Percentiles rank a stretch among this genome's conserved stretches.
phyloP scores from a whole-genome alignment of 2,329 filamentous ascomycete species.

The Ascochyta koolunga region DNA sequence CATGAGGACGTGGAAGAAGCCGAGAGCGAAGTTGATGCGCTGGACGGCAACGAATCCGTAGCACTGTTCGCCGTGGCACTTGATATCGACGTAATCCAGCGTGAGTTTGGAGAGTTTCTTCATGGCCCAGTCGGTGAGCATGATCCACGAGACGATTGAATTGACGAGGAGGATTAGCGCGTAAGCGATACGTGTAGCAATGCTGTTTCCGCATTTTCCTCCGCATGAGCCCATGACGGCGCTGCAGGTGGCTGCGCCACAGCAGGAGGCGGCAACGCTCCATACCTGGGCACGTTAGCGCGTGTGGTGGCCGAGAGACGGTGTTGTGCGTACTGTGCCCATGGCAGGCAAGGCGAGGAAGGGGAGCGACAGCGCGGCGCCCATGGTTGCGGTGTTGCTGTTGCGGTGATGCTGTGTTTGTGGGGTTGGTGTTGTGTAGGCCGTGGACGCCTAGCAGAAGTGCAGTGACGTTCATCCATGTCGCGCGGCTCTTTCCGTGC shows the following conservation, averaged over 20 bases:
- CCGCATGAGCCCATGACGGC: constrained; percentile 95
- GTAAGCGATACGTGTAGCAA: constrained; percentile 96
- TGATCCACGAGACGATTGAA: constrained; percentile 96
- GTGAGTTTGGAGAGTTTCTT: constrained; percentile 92
- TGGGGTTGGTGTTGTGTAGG: constrained; percentile 9
- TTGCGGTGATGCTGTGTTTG: constrained; percentile 15
- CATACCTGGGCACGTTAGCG: constrained; percentile 62
- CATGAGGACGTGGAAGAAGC: constrained; percentile 88
- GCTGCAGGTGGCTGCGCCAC: constrained; percentile 94
- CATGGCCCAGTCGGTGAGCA: constrained; percentile 98
- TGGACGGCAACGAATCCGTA: constrained; percentile 97
- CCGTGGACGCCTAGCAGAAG: constrained; percentile 1
- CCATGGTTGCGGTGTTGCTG: constrained; percentile 65
- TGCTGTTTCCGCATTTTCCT: constrained; percentile 90
- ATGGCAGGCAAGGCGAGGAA: constrained; percentile 86
- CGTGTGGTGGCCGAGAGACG: constrained; percentile 9
- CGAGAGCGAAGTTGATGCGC: constrained; percentile 96
- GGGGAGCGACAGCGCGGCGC: constrained; percentile 87
- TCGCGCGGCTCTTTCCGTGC: constrained; percentile 19
- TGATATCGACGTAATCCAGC: constrained; percentile 94
- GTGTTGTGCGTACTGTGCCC: constrained; percentile 71
- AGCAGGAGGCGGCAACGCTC: constrained; percentile 86
- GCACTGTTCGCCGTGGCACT: constrained; percentile 85
- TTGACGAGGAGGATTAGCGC: constrained; percentile 94
- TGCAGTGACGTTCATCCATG: constrained; percentile 14